Evolutionary conservation across 805 yeast species (phyloP), one percentile per base, ranked within the genome.

Genomic region (Myxozyma vanderwaltii): DNA sequence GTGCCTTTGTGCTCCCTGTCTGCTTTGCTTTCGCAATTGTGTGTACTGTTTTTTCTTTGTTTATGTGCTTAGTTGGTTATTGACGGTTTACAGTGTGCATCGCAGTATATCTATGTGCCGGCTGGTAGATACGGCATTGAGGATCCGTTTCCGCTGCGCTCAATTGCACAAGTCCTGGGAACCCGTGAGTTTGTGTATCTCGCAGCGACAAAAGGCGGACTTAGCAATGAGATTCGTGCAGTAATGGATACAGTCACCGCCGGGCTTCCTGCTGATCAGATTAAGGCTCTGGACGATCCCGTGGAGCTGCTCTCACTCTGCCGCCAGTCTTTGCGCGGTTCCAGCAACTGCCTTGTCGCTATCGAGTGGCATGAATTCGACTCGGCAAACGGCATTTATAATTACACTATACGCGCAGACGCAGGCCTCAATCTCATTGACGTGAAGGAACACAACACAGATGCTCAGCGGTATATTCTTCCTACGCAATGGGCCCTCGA

Each of bases 401-500:
- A 72, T 57, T 72, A 72, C 65, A 70, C 75, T 2, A 56, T 72
- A 7, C 66, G 75, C 41, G 70, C 72, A 27, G 71, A 72, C 56
- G 61, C 73, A 2, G 75, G 74, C 0, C 57, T 68, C 15, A 23
- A 43, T 33, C 43, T 39, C 21, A 58, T 73, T 51, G 63, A 68
- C 43, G 68, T 73, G 31, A 44, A 40, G 8, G 54, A 56, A 31
- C 65, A 65, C 51, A 55, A 58, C 17, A 67, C 73, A 8, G 69
- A 64, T 36, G 63, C 67, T 3, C 74, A 72, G 39, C 56, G 62
- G 13, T 67, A 62, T 46, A 59, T 73, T 19, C 56, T 72, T 48
- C 76, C 76, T 1, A 52, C 73, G 8, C 76, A 73, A 51, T 71
- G 72, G 69, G 73, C 74, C 5, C 51, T 73, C 19, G 76, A 73